Evolutionary conservation across 2,329 filamentous ascomycete species (phyloP).

Genomic region (Beauveria pseudobassiana): DNA sequence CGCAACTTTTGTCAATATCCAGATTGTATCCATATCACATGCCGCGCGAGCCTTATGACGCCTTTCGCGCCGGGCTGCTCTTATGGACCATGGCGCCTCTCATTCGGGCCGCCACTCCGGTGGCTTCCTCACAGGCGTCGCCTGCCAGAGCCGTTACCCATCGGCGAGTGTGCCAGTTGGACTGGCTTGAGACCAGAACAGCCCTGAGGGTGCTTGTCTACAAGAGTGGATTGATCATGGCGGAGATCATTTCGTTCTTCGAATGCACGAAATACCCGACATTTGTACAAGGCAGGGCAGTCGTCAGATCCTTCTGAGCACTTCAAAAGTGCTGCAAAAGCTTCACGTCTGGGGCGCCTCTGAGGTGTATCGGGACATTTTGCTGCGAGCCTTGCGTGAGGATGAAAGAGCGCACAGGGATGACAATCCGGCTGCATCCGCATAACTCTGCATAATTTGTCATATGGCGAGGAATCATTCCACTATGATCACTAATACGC

Average conservation of each 20-base stretch:
- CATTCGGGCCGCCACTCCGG: not conserved
- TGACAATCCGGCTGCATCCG: not conserved
- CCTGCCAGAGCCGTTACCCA: not conserved
- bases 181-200: not conserved
- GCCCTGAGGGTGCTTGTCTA: not conserved
- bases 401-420: not conserved
- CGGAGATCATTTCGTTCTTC: not conserved
- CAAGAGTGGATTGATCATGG: not conserved
- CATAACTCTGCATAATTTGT: not conserved
- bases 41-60: not conserved
- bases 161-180: not conserved
- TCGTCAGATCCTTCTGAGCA: not conserved
- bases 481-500: not conserved
- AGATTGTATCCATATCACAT: not conserved
- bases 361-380: not conserved
- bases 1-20: not conserved
- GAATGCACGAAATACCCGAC: not conserved
- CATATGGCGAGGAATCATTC: not conserved
- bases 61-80: not conserved
- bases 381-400: not conserved
- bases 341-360: not conserved
- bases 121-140: not conserved
- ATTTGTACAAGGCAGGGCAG: not conserved
- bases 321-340: not conserved
- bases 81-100: not conserved